Evolutionary conservation across 176 grass and related monocot genomes (phyloP).

Genomic region (Phoenix dactylifera): DNA sequence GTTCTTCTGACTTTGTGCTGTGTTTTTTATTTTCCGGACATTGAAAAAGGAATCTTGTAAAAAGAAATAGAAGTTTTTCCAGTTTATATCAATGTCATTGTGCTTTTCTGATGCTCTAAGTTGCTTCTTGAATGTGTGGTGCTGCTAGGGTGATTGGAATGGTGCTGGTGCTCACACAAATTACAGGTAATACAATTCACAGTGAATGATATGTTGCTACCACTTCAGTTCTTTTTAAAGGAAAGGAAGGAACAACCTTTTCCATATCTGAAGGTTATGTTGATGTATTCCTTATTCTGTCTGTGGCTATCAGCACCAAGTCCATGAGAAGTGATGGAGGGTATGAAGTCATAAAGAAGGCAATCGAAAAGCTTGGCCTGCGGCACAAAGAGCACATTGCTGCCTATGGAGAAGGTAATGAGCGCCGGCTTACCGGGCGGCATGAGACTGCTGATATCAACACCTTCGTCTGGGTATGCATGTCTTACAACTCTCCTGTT

Average conservation of each 20-base stretch:
- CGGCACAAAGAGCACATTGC: slow-evolving; percentile 78
- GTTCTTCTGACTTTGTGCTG: neutral
- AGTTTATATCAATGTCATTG: too few relatives aligned
- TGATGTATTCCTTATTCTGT: neutral
- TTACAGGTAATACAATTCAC: slow-evolving; percentile 37
- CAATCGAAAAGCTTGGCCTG: slow-evolving; percentile 58
- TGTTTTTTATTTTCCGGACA: too few relatives aligned
- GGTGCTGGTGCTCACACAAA: slow-evolving; percentile 87
- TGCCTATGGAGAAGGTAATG: slow-evolving; percentile 86
- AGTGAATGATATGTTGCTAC: neutral
- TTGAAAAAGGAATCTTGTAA: too few relatives aligned
- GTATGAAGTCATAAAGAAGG: slow-evolving; percentile 77
- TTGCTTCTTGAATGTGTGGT: neutral
- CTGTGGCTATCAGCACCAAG: slow-evolving; percentile 47
- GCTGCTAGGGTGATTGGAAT: slow-evolving; percentile 74
- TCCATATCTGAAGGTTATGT: neutral
- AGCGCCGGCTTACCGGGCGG: slow-evolving; percentile 74
- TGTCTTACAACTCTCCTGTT: neutral
- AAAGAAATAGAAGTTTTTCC: too few relatives aligned
- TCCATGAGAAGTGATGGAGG: slow-evolving; percentile 67
- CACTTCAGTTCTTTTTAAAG: too few relatives aligned
- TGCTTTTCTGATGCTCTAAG: neutral
- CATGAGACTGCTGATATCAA: slow-evolving; percentile 97
- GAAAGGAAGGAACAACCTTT: neutral
- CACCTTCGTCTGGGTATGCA: slow-evolving; percentile 77